phyloP scores from a whole-genome alignment of 495 filamentous ascomycete genomes.

The Penicillium canariense region DNA sequence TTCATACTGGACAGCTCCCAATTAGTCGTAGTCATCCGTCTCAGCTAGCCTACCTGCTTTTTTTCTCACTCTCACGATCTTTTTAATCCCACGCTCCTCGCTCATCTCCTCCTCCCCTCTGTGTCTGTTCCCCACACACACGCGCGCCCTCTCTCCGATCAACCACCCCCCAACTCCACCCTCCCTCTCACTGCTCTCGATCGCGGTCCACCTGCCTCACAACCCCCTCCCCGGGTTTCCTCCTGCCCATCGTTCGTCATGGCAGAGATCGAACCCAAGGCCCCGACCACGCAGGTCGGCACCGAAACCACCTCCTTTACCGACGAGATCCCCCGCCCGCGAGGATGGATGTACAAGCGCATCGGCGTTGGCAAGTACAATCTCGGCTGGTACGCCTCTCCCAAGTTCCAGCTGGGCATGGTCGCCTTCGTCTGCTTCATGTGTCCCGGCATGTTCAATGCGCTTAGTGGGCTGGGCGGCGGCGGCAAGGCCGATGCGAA shows the following conservation, averaged over 20 bases:
- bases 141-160: constrained; percentile 1
- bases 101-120: background rate
- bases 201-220: constrained; percentile 1
- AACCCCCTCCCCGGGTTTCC: background rate
- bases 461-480: constrained; percentile 52
- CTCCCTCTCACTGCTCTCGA: background rate
- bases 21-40: background rate
- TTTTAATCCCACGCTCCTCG: background rate
- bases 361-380: constrained; percentile 45
- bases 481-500: constrained; percentile 45
- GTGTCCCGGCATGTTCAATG: constrained; percentile 83
- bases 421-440: constrained; percentile 72
- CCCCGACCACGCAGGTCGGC: constrained; percentile 3
- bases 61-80: background rate
- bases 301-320: constrained; percentile 1
- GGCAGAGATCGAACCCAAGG: constrained; percentile 17
- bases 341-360: constrained; percentile 52
- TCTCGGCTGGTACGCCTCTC: constrained; percentile 70
- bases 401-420: constrained; percentile 50
- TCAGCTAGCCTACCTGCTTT: background rate
- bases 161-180: background rate
- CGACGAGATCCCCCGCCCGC: constrained; percentile 14
- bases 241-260: constrained; percentile 8
- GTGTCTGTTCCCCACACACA: background rate
- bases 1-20: constrained; percentile 2